These are phyloP conservation scores for Purshia tridentata DNA, from an alignment of 306 rosid species.

Conservation along the genomic window DNA sequence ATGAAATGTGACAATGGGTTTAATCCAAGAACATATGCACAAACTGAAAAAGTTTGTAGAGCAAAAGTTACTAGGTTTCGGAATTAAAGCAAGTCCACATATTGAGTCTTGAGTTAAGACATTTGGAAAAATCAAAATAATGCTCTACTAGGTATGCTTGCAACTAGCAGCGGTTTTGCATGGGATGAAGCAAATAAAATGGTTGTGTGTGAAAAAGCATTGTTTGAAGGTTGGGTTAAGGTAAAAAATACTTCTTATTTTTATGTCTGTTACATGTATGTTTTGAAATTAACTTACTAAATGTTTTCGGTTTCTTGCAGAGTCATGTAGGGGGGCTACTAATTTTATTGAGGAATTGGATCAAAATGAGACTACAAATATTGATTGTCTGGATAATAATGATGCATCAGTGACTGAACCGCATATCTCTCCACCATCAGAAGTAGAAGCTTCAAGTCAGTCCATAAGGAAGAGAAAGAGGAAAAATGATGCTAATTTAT, in stretches of 20 bases:
- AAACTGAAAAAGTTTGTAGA: not conserved
- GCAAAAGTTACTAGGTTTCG: not conserved
- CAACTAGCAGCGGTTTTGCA: not conserved
- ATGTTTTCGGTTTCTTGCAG: too few species aligned
- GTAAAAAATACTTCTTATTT: not conserved
- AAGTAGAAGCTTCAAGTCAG: too few species aligned
- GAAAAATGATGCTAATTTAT: too few species aligned
- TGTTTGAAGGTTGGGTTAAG: not conserved
- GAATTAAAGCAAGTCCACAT: not conserved
- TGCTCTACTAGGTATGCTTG: not conserved
- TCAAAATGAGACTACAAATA: too few species aligned
- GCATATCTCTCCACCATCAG: too few species aligned
- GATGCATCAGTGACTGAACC: too few species aligned
- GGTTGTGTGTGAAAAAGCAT: not conserved
- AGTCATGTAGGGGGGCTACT: too few species aligned
- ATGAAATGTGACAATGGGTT: not conserved
- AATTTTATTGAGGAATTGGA: too few species aligned
- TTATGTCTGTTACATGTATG: too few species aligned
- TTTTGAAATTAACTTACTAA: too few species aligned
- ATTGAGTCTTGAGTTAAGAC: not conserved
- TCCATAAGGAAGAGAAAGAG: too few species aligned
- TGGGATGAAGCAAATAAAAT: constrained; percentile 5
- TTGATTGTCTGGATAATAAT: too few species aligned
- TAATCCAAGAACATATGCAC: not conserved
- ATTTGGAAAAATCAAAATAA: not conserved